Conservation (phyloP, 345 rosid species). For the Dipteronia sinensis region DNA sequence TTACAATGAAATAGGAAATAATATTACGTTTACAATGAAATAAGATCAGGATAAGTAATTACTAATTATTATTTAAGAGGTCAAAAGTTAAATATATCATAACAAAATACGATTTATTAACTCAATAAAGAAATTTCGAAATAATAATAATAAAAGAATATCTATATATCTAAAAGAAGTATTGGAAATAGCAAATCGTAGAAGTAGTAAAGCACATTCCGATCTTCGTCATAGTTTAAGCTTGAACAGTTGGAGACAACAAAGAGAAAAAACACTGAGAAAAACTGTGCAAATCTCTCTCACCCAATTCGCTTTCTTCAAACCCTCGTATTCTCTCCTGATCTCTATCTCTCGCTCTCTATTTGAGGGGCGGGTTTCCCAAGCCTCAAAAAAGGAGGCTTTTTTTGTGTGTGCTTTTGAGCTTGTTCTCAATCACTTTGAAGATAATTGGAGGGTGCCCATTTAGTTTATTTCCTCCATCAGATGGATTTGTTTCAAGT, state of each 20-base stretch:
- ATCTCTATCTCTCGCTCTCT: neutral
- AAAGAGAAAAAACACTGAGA: neutral
- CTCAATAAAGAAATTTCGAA: too few species aligned
- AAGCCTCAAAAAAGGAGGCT: conserved; percentile 1
- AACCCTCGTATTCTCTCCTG: neutral
- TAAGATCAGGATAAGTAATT: too few species aligned
- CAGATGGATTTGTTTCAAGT: conserved; percentile 9
- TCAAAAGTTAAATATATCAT: too few species aligned
- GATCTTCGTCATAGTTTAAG: neutral
- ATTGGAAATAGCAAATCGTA: neutral
- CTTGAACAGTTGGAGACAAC: neutral
- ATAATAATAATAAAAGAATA: too few species aligned
- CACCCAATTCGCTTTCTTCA: neutral
- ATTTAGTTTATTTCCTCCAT: neutral
- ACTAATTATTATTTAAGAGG: too few species aligned
- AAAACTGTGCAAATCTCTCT: conserved; percentile 1
- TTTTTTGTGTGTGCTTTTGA: neutral
- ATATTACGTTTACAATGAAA: too few species aligned
- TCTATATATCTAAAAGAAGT: neutral
- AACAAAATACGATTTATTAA: too few species aligned
- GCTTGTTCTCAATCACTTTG: neutral
- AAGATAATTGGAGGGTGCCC: neutral
- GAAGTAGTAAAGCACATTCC: neutral
- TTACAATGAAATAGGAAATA: too few species aligned
- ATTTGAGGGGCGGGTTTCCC: neutral